Evolutionary conservation across 1,284 basidiomycete species (phyloP).

Genomic region (Stygiomarasmius scandens): DNA sequence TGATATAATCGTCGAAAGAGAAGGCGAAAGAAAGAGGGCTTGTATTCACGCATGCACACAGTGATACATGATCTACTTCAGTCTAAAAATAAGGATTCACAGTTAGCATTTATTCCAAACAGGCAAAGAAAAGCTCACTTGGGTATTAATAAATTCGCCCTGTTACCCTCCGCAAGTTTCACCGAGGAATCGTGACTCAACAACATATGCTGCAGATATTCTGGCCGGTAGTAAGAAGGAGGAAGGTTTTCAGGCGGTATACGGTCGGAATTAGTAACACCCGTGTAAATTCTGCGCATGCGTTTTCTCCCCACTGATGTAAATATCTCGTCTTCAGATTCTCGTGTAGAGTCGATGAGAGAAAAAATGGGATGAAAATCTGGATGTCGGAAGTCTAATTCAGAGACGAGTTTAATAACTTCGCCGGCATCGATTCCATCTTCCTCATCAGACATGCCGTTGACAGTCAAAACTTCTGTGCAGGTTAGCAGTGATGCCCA

Average conservation of each 20-base stretch:
- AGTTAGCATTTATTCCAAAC: too few species aligned
- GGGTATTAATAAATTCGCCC: too few species aligned
- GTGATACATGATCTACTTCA: too few species aligned
- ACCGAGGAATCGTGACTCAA: neutral
- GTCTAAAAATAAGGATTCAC: too few species aligned
- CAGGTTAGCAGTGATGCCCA: neutral
- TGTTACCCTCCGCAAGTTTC: neutral
- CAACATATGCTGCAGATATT: neutral
- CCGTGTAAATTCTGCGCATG: neutral
- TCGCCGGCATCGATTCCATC: neutral
- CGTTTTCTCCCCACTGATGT: neutral
- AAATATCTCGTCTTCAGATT: neutral
- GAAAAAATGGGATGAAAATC: constrained; percentile 4
- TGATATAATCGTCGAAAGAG: too few species aligned
- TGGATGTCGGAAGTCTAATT: constrained; percentile 4
- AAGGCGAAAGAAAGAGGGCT: too few species aligned
- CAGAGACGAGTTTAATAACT: neutral
- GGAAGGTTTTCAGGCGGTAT: neutral
- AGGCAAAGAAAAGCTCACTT: too few species aligned
- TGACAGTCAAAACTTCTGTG: neutral
- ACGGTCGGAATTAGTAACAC: neutral
- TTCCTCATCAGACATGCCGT: constrained; percentile 11
- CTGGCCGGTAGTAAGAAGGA: neutral
- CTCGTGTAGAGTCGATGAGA: neutral
- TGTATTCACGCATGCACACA: too few species aligned